Conservation (phyloP, 2,329 filamentous ascomycete genomes). For the Paraconiothyrium sp. region DNA sequence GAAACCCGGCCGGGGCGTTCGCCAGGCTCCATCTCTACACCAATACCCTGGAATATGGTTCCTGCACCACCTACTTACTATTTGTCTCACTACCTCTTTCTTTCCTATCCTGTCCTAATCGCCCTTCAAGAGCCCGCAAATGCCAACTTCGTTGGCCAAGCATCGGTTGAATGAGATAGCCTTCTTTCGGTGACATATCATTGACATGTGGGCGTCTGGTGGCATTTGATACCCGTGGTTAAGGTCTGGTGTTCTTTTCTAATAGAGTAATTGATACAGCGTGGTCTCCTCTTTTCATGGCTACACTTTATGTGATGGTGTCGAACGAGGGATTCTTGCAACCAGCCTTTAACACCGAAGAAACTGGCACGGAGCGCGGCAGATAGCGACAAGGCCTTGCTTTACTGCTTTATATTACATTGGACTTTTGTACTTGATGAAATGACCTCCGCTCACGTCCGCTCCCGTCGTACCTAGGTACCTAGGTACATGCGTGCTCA, state of each 20-base stretch:
- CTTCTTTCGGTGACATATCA: background rate
- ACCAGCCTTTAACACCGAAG: background rate
- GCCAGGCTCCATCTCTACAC: background rate
- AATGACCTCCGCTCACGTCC: no score
- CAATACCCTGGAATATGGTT: background rate
- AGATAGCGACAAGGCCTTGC: background rate
- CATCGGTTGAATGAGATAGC: background rate
- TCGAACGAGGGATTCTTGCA: conserved; percentile 1
- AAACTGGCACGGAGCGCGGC: background rate
- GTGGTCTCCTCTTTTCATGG: background rate
- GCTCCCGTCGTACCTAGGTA: background rate
- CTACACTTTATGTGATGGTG: background rate
- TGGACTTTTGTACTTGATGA: no score
- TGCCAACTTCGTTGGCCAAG: background rate
- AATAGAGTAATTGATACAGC: background rate
- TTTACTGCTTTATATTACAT: background rate
- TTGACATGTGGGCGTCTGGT: conserved; percentile 12
- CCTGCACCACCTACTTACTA: background rate
- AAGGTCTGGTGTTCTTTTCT: background rate
- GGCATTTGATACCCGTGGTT: conserved; percentile 14
- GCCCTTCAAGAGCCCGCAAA: no score
- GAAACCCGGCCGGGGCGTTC: background rate
- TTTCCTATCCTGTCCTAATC: background rate
- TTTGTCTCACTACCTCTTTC: background rate
- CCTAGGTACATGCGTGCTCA: conserved; percentile 4